Percentiles rank a stretch among this genome's conserved stretches.
phyloP scores from a whole-genome alignment of 495 filamentous ascomycete genomes.

The Xylaria scruposa region DNA sequence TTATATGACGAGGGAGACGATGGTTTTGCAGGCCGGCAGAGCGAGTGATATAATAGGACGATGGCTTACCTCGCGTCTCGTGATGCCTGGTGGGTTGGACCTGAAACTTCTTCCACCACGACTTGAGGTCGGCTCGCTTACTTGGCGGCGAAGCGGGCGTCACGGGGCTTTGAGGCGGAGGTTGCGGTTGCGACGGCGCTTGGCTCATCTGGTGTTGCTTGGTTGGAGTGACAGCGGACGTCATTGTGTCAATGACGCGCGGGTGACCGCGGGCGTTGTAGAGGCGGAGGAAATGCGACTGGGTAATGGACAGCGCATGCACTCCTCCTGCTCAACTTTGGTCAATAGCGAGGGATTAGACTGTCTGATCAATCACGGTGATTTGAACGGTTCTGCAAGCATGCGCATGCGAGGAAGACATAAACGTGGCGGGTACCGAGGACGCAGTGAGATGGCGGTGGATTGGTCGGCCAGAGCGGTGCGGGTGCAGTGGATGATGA shows the following conservation, averaged over 20 bases:
- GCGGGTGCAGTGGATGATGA: not conserved
- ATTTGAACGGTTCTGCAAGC: not conserved
- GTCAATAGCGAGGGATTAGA: not conserved
- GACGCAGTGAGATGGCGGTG: conserved; percentile 3
- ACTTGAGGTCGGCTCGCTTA: conserved; percentile 76
- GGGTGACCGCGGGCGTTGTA: conserved; percentile 27
- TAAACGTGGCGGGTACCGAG: conserved; percentile 16
- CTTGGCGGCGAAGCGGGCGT: conserved; percentile 66
- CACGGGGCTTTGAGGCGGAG: conserved; percentile 29
- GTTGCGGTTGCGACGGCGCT: conserved; percentile 27
- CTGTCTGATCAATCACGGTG: not conserved
- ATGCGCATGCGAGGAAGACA: conserved; percentile 15
- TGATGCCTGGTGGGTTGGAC: conserved; percentile 70
- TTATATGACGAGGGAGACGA: not conserved
- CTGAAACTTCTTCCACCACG: conserved; percentile 93
- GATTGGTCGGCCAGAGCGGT: conserved; percentile 3
- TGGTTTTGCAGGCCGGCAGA: conserved; percentile 26
- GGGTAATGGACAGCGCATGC: conserved; percentile 12
- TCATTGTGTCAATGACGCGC: conserved; percentile 43
- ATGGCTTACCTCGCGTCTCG: conserved; percentile 73
- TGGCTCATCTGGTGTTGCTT: conserved; percentile 39
- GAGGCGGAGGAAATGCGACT: conserved; percentile 9
- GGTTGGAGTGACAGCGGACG: conserved; percentile 40
- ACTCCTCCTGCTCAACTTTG: not conserved
- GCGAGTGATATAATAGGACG: conserved; percentile 27